These are phyloP conservation scores for Coleophoma cylindrospora DNA, from an alignment of 2,329 filamentous ascomycete genomes.

Conservation along the genomic window DNA sequence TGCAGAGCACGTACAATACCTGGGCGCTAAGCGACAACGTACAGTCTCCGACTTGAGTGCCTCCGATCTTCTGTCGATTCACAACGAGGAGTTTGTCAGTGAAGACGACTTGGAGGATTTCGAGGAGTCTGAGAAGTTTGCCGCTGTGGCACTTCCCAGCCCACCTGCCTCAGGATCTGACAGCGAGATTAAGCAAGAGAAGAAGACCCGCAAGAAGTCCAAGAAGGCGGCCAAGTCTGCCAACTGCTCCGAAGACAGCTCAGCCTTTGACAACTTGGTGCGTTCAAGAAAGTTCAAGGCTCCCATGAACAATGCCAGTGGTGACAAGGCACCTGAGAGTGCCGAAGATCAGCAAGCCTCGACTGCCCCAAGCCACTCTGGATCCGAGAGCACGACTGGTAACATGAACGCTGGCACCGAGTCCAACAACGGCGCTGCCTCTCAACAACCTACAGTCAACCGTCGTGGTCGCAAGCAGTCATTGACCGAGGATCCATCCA, in stretches of 20 bases:
- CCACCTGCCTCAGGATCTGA: slow-evolving; percentile 50
- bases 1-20: slow-evolving; percentile 52
- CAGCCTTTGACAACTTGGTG: slow-evolving; percentile 28
- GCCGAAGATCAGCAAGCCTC: slow-evolving; percentile 19
- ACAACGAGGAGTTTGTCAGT: slow-evolving; percentile 73
- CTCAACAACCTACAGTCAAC: slow-evolving; percentile 58
- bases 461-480: slow-evolving; percentile 98
- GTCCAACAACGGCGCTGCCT: slow-evolving; percentile 25
- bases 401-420: slow-evolving; percentile 36
- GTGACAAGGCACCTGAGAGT: slow-evolving; percentile 21
- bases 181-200: slow-evolving; percentile 40
- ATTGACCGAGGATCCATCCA: slow-evolving; percentile 92
- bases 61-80: slow-evolving; percentile 62
- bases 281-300: slow-evolving; percentile 27
- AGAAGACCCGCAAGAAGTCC: slow-evolving; percentile 52
- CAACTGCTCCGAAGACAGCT: slow-evolving; percentile 24
- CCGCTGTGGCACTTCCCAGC: slow-evolving; percentile 57
- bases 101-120: slow-evolving; percentile 72
- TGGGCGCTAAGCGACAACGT: slow-evolving; percentile 63
- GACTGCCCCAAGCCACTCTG: slow-evolving; percentile 35
- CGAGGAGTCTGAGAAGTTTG: slow-evolving; percentile 60
- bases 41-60: slow-evolving; percentile 48
- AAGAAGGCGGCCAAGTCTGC: slow-evolving; percentile 42
- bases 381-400: slow-evolving; percentile 32
- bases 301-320: slow-evolving; percentile 24